These are phyloP conservation scores for Primulina eburnea DNA, from an alignment of 257 asterid species.

Conservation along the genomic window DNA sequence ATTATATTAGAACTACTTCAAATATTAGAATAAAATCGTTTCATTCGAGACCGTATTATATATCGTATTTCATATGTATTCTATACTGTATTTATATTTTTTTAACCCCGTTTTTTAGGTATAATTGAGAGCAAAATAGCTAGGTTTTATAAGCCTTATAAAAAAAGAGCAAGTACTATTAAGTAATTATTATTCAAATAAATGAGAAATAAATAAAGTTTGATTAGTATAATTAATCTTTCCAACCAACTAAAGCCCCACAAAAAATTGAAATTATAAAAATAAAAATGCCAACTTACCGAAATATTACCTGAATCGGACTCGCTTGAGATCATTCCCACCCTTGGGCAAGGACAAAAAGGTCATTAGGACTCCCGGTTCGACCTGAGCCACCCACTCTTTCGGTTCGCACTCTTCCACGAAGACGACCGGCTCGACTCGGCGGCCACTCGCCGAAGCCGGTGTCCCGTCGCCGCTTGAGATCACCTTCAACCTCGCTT, in stretches of 20 bases:
- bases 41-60: too few relatives aligned
- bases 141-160: too few relatives aligned
- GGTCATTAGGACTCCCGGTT: slow-evolving; percentile 92
- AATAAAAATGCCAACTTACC: background rate
- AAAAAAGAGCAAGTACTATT: background rate
- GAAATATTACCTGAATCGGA: slow-evolving; percentile 78
- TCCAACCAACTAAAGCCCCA: slow-evolving; percentile 10
- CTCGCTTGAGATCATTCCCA: slow-evolving; percentile 89
- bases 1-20: too few relatives aligned
- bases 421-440: slow-evolving; percentile 75
- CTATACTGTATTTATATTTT: too few relatives aligned
- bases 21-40: too few relatives aligned
- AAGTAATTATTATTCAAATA: background rate
- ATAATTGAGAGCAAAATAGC: too few relatives aligned
- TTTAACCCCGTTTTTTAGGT: too few relatives aligned
- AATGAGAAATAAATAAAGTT: background rate
- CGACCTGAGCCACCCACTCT: slow-evolving; percentile 99
- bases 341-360: slow-evolving; percentile 90
- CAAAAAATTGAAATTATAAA: background rate
- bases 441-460: slow-evolving; percentile 85
- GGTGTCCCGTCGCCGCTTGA: slow-evolving; percentile 90
- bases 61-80: too few relatives aligned
- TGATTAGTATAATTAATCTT: slow-evolving; percentile 3
- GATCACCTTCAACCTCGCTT: slow-evolving; percentile 80
- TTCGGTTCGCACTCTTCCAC: slow-evolving; percentile 90